Evolutionary conservation across 345 rosid genomes (phyloP).

Genomic region (Laguncularia racemosa): DNA sequence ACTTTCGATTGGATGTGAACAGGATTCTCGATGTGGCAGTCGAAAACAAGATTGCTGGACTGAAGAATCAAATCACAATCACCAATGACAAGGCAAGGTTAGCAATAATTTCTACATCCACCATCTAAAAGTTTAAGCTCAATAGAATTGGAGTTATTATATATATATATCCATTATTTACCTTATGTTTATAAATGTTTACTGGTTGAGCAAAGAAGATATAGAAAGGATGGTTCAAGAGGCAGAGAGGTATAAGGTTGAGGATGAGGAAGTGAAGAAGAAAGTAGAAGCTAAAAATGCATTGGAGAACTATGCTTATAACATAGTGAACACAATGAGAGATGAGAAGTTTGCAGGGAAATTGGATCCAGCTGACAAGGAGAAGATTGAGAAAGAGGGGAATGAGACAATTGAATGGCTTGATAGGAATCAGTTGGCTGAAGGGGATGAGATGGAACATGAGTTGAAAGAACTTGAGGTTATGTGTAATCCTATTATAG

Average conservation of each 20-base stretch:
- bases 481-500: conserved; percentile 21
- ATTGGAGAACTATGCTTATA: conserved; percentile 23
- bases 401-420: conserved; percentile 20
- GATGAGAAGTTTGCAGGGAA: conserved; percentile 22
- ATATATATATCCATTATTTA: too few species aligned
- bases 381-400: conserved; percentile 27
- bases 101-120: too few species aligned
- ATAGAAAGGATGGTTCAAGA: conserved; percentile 31
- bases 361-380: conserved; percentile 15
- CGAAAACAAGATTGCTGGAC: conserved; percentile 24
- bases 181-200: too few species aligned
- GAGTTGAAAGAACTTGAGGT: conserved; percentile 25
- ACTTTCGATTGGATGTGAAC: conserved; percentile 22
- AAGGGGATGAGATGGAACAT: conserved; percentile 24
- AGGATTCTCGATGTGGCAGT: conserved; percentile 23
- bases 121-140: too few species aligned
- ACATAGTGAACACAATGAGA: conserved; percentile 21
- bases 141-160: too few species aligned
- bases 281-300: conserved; percentile 27
- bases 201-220: conserved; percentile 26
- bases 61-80: conserved; percentile 26
- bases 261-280: conserved; percentile 31
- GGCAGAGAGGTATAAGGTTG: conserved; percentile 24
- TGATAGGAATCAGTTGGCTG: conserved; percentile 26
- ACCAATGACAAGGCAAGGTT: conserved; percentile 21